These are phyloP conservation scores for Russula compacta DNA, from an alignment of 768 basidiomycete species.

Conservation along the genomic window DNA sequence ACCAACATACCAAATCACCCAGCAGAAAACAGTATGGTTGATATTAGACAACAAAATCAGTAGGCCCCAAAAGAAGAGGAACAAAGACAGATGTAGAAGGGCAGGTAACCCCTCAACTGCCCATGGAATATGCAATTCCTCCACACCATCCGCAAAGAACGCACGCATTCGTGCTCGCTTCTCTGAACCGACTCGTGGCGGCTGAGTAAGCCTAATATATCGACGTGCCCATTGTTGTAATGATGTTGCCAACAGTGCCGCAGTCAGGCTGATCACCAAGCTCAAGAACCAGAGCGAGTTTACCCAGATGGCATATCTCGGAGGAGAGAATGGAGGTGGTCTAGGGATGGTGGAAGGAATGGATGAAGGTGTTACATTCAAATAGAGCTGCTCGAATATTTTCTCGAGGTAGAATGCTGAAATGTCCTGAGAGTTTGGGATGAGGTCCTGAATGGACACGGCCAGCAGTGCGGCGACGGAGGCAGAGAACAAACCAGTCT, in stretches of 20 bases:
- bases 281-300: slow-evolving; percentile 9
- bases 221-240: background rate
- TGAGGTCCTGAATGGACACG: background rate
- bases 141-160: background rate
- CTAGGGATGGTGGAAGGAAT: background rate
- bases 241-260: too few species aligned
- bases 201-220: background rate
- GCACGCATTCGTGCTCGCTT: background rate
- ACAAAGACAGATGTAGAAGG: background rate
- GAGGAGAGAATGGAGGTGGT: background rate
- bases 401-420: background rate
- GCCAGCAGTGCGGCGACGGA: background rate
- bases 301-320: background rate
- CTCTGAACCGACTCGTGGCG: background rate
- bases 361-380: background rate
- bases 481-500: background rate
- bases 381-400: background rate
- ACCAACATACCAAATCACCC: background rate
- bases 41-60: background rate
- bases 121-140: background rate
- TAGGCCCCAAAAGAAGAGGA: background rate
- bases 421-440: background rate
- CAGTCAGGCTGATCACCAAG: background rate
- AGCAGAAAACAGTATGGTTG: background rate
- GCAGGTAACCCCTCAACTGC: background rate